Conservation (phyloP, 2,329 filamentous ascomycete genomes). For the Penicillium sclerotigenum region DNA sequence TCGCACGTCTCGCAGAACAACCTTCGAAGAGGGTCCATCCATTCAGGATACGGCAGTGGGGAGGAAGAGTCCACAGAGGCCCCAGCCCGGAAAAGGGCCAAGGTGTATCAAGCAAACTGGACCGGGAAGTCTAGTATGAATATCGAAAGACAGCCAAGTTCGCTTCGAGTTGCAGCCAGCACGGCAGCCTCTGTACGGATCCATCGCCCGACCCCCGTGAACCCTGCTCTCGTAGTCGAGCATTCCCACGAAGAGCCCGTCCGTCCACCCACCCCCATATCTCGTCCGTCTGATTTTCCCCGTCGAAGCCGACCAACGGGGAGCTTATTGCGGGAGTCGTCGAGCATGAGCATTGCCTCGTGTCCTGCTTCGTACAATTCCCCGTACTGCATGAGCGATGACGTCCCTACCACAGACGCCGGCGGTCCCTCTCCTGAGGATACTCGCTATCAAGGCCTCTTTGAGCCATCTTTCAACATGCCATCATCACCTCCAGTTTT, state of each 20-base stretch:
- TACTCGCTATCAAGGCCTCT: constrained; percentile 48
- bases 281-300: constrained; percentile 28
- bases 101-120: constrained; percentile 69
- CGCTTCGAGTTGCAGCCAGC: constrained; percentile 83
- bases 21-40: constrained; percentile 37
- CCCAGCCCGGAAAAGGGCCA: constrained; percentile 72
- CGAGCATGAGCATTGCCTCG: constrained; percentile 44
- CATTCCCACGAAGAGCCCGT: constrained; percentile 44
- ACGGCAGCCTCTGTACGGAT: constrained; percentile 83
- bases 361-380: constrained; percentile 39
- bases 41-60: constrained; percentile 66
- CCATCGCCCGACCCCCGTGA: constrained; percentile 66
- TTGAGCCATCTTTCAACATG: constrained; percentile 73
- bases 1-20: constrained; percentile 21
- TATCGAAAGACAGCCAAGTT: constrained; percentile 71
- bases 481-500: constrained; percentile 87
- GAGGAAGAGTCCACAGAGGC: constrained; percentile 63
- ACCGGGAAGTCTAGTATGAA: constrained; percentile 64
- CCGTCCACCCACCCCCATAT: constrained; percentile 47
- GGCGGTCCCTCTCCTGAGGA: constrained; percentile 51
- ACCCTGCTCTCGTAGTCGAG: constrained; percentile 35
- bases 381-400: constrained; percentile 41
- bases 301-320: constrained; percentile 37
- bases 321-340: constrained; percentile 62
- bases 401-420: constrained; percentile 42